These are phyloP conservation scores for Cercospora janseana DNA, from an alignment of 2,329 filamentous ascomycete species.

Conservation along the genomic window DNA sequence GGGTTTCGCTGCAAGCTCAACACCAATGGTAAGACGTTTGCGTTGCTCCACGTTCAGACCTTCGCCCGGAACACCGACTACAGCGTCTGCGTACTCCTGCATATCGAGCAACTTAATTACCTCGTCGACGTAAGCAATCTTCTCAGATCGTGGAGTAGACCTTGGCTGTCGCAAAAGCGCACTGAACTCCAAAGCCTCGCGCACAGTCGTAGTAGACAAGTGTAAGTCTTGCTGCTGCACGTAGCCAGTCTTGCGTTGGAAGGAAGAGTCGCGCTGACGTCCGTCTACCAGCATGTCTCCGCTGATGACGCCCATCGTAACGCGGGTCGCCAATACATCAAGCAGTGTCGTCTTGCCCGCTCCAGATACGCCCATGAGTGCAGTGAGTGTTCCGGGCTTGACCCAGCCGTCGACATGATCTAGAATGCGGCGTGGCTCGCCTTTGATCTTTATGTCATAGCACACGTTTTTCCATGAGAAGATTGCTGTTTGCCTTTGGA, in stretches of 20 bases:
- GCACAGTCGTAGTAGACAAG: slow-evolving; percentile 77
- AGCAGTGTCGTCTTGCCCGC: slow-evolving; percentile 93
- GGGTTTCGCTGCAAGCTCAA: slow-evolving; percentile 92
- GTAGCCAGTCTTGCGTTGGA: slow-evolving; percentile 90
- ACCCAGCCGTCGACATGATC: slow-evolving; percentile 91
- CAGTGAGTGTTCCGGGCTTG: slow-evolving; percentile 85
- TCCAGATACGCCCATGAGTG: slow-evolving; percentile 86
- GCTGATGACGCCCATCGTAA: slow-evolving; percentile 82
- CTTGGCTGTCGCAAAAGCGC: slow-evolving; percentile 81
- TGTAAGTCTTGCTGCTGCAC: slow-evolving; percentile 93
- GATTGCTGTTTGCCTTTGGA: slow-evolving; percentile 67
- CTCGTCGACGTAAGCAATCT: slow-evolving; percentile 82
- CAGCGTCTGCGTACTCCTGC: slow-evolving; percentile 83
- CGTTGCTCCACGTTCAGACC: slow-evolving; percentile 70
- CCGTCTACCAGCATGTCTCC: slow-evolving; percentile 86
- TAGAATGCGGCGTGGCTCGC: slow-evolving; percentile 69
- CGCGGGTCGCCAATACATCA: slow-evolving; percentile 79
- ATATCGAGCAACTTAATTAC: slow-evolving; percentile 90
- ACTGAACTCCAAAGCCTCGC: slow-evolving; percentile 83
- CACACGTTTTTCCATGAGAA: slow-evolving; percentile 86
- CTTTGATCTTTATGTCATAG: slow-evolving; percentile 78
- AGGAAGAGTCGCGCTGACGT: slow-evolving; percentile 69
- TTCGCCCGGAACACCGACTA: slow-evolving; percentile 87
- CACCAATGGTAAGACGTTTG: slow-evolving; percentile 84
- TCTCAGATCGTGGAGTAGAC: slow-evolving; percentile 69